Evolutionary conservation across 495 filamentous ascomycete genomes (phyloP), one percentile per base, ranked within the genome.

Genomic region (Aspergillus olivimuriae): DNA sequence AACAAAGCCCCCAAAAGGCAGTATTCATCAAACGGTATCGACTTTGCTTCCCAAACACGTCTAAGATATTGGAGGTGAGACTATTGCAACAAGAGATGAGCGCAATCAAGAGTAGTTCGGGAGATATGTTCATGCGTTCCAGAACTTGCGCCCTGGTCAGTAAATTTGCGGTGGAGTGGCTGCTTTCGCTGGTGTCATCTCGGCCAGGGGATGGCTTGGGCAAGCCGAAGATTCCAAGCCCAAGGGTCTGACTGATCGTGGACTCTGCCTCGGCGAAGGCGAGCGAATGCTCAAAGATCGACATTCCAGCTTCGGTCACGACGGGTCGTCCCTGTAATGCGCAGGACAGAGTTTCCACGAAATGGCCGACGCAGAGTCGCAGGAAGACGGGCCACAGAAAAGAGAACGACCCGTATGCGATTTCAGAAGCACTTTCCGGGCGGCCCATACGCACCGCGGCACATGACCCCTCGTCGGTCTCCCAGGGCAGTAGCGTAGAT

Each of bases 241-340:
- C 86, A 2, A 94, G 74, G 4, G 84, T 81, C 43, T 77, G 82
- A 53, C 82, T 78, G 31, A 94, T 78, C 48, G 87, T 82, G 9
- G 87, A 83, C 57, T 98, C 94, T 3, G 92, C 89, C 61, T 98
- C 94, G 1, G 92, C 88, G 63, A 97, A 98, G 0, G 92, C 92
- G 11, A 98, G 69, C 0, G 92, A 97, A 57, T 95, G 89, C 52
- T 98, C 92, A 57, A 98, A 92, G 15, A 97, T 76, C 0, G 90
- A 95, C 87, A 97, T 96, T 4, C 90, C 89, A 1, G 89, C 92
- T 65, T 97, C 92, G 0, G 88, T 82, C 46, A 82, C 77, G 4
- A 84, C 73, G 3, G 74, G 72, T 9, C 84, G 77, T n/a, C 90
- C 89, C 50, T 94, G 89, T n/a, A 97, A 70, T 4, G 91, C 86